phyloP scores from a whole-genome alignment of 345 rosid genomes.

The Camelina laxa region DNA sequence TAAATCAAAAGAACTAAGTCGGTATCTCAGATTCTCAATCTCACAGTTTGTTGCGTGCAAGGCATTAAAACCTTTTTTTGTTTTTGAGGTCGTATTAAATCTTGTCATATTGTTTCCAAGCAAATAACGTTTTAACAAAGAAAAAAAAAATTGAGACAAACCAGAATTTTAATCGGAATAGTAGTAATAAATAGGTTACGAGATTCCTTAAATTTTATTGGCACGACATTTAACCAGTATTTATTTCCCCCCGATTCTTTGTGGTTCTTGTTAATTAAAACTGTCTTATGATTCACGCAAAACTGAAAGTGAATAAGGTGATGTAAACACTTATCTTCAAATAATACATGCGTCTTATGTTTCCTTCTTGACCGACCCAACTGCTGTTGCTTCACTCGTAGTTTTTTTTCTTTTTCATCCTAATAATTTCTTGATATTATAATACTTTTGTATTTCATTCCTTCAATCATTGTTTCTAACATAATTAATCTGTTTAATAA shows the following conservation, averaged over 20 bases:
- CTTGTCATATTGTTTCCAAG: neutral
- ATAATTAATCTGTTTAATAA: neutral
- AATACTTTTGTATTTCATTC: neutral
- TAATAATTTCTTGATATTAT: neutral
- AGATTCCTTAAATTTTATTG: slow-evolving; percentile 7
- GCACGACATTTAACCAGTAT: slow-evolving; percentile 6
- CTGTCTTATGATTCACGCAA: slow-evolving; percentile 17
- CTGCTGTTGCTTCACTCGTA: slow-evolving; percentile 25
- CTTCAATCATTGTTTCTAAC: neutral
- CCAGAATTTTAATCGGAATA: neutral
- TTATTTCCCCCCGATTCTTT: neutral
- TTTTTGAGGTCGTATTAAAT: slow-evolving; percentile 1
- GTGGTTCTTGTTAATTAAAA: neutral
- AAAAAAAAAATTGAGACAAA: neutral
- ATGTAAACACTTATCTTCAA: slow-evolving; percentile 24
- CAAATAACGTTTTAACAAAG: neutral
- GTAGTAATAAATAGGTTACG: neutral
- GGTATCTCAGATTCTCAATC: neutral
- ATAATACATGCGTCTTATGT: slow-evolving; percentile 13
- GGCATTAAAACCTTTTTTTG: neutral
- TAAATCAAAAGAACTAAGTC: neutral
- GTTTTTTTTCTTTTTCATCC: slow-evolving; percentile 3
- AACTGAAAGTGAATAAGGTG: slow-evolving; percentile 33
- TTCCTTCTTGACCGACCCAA: slow-evolving; percentile 20
- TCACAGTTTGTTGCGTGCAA: slow-evolving; percentile 27